Percentiles rank a stretch among this genome's conserved stretches.
Conservation (phyloP, 371 early-diverging fungal genomes). For the Apophysomyces trapeziformis region DNA sequence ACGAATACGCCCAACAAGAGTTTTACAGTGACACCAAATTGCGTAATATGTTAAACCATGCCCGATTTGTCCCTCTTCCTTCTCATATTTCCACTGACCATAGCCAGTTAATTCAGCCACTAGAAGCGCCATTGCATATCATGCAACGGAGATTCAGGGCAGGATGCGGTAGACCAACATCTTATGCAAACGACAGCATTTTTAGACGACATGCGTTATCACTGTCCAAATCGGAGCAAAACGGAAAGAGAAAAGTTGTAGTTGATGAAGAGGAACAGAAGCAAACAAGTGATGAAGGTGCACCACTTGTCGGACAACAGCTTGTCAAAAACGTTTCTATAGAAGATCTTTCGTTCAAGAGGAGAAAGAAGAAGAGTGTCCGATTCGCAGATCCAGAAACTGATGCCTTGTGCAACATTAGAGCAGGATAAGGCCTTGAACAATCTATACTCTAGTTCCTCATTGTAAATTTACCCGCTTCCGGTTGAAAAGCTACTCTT, state of each 20-base stretch:
- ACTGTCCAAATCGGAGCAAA: neutral
- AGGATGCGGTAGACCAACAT: neutral
- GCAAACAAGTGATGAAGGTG: too few species aligned
- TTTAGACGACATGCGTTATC: too few species aligned
- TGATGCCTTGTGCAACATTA: too few species aligned
- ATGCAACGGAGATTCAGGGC: neutral
- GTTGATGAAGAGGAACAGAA: neutral
- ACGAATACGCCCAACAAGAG: constrained; percentile 20
- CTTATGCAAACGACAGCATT: too few species aligned
- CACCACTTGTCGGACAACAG: too few species aligned
- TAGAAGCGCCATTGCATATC: neutral
- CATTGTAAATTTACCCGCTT: too few species aligned
- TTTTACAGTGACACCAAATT: constrained; percentile 32
- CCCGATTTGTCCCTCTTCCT: constrained; percentile 28
- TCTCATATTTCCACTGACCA: neutral
- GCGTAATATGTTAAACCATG: constrained; percentile 33
- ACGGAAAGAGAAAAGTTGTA: neutral
- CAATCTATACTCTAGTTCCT: too few species aligned
- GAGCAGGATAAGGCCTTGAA: neutral
- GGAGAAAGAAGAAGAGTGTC: neutral
- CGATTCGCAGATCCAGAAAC: too few species aligned
- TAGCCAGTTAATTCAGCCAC: neutral
- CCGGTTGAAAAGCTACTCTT: too few species aligned
- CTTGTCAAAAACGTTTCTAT: too few species aligned
- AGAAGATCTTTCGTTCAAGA: neutral